phyloP scores from a whole-genome alignment of 1,284 basidiomycete species.

The Tremellales sp. region DNA sequence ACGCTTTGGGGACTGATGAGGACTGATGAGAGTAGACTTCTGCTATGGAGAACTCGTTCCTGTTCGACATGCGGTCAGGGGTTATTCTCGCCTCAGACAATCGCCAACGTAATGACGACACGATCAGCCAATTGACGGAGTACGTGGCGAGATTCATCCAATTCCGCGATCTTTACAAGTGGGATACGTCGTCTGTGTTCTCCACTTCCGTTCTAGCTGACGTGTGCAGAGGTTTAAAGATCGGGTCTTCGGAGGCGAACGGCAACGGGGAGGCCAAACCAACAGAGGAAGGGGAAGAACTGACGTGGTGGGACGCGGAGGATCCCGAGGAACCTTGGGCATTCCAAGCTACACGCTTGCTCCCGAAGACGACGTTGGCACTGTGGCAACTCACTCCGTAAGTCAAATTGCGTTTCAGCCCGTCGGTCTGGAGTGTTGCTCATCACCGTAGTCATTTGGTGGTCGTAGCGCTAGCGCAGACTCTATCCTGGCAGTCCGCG shows the following conservation, averaged over 20 bases:
- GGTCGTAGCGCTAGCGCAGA: conserved; percentile 74
- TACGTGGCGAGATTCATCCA: conserved; percentile 83
- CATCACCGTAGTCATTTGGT: conserved; percentile 57
- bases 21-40: neutral
- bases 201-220: neutral
- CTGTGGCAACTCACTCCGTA: conserved; percentile 80
- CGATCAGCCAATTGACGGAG: conserved; percentile 84
- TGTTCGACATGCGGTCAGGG: conserved; percentile 82
- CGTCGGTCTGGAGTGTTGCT: neutral
- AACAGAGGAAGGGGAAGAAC: conserved; percentile 13
- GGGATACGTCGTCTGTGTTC: conserved; percentile 20
- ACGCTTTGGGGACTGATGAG: neutral
- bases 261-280: conserved; percentile 3
- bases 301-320: conserved; percentile 45
- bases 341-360: conserved; percentile 36
- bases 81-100: conserved; percentile 86
- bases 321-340: conserved; percentile 46
- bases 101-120: conserved; percentile 57
- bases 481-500: conserved; percentile 69
- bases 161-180: conserved; percentile 81
- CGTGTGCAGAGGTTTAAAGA: neutral
- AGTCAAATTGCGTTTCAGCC: conserved; percentile 16
- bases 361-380: conserved; percentile 68
- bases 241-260: conserved; percentile 1
- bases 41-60: conserved; percentile 69